Percentiles rank a stretch among this genome's conserved stretches.
Conservation (phyloP, 2,329 filamentous ascomycete species). For the Tolypocladium album region DNA sequence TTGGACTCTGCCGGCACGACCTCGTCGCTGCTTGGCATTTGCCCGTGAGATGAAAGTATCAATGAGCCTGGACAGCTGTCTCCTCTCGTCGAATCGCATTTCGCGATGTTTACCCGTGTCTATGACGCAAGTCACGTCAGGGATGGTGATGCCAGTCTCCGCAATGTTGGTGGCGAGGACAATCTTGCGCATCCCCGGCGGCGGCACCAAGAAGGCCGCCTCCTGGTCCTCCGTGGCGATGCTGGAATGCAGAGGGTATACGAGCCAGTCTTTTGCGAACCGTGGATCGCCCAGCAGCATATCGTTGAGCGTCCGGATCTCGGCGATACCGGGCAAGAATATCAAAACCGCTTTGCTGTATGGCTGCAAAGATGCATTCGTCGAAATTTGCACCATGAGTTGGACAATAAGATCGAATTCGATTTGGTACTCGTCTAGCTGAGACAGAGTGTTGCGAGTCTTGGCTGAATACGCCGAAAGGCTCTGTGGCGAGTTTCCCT, state of each 20-base stretch:
- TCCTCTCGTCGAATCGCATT: slow-evolving; percentile 90
- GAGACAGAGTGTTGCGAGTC: slow-evolving; percentile 63
- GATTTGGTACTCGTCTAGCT: slow-evolving; percentile 84
- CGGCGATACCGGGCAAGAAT: slow-evolving; percentile 88
- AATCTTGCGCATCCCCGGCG: slow-evolving; percentile 75
- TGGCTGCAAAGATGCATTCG: slow-evolving; percentile 48
- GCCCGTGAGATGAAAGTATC: slow-evolving; percentile 93
- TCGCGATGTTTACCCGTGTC: slow-evolving; percentile 96
- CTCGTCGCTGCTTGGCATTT: slow-evolving; percentile 89
- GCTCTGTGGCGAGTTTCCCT: slow-evolving; percentile 50
- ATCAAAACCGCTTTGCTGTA: slow-evolving; percentile 91
- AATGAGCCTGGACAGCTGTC: slow-evolving; percentile 80
- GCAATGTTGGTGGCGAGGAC: slow-evolving; percentile 97
- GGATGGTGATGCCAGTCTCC: slow-evolving; percentile 96
- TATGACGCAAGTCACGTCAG: slow-evolving; percentile 92
- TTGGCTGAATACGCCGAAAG: slow-evolving; percentile 64
- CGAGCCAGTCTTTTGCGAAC: slow-evolving; percentile 68
- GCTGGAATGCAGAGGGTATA: slow-evolving; percentile 86
- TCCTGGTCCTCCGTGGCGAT: slow-evolving; percentile 97
- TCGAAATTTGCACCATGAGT: slow-evolving; percentile 66
- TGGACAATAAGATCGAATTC: slow-evolving; percentile 79
- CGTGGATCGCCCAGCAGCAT: slow-evolving; percentile 65
- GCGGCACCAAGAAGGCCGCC: slow-evolving; percentile 78
- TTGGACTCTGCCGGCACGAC: slow-evolving; percentile 90
- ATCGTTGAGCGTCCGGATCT: slow-evolving; percentile 83